phyloP scores from a whole-genome alignment of 495 filamentous ascomycete genomes.

The Cenococcum geophilum region DNA sequence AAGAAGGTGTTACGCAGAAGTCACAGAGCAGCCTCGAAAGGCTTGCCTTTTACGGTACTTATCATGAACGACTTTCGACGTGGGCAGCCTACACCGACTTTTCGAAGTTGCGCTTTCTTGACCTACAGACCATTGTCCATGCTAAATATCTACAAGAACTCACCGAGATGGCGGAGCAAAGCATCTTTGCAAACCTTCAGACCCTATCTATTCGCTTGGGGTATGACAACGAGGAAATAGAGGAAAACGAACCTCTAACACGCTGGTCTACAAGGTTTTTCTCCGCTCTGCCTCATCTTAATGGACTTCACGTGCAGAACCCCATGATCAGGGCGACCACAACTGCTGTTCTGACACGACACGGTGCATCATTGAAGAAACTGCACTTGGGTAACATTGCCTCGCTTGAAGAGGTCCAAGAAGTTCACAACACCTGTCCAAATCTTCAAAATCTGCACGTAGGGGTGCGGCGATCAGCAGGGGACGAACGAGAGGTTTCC shows the following conservation, averaged over 20 bases:
- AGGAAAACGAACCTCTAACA: neutral
- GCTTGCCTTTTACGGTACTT: neutral
- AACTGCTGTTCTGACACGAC: neutral
- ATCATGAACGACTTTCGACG: neutral
- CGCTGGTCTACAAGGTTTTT: no score
- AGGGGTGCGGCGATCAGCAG: neutral
- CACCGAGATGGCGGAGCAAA: neutral
- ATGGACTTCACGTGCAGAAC: neutral
- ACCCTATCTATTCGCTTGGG: neutral
- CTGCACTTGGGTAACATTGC: neutral
- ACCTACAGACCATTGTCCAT: neutral
- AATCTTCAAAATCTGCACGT: neutral
- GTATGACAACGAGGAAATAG: no score
- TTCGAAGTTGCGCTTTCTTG: neutral
- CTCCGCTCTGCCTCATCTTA: neutral
- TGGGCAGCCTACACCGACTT: neutral
- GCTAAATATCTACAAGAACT: neutral
- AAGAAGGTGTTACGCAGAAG: neutral
- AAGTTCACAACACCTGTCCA: neutral
- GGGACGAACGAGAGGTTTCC: neutral
- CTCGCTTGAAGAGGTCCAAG: neutral
- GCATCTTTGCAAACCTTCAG: neutral
- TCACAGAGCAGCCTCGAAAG: neutral
- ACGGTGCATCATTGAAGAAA: neutral
- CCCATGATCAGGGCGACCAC: neutral